A percentile compares a stretch with the other conserved stretches of the same genome.
Conservation (phyloP, 2,329 filamentous ascomycete genomes). For the Apiospora saccharicola region DNA sequence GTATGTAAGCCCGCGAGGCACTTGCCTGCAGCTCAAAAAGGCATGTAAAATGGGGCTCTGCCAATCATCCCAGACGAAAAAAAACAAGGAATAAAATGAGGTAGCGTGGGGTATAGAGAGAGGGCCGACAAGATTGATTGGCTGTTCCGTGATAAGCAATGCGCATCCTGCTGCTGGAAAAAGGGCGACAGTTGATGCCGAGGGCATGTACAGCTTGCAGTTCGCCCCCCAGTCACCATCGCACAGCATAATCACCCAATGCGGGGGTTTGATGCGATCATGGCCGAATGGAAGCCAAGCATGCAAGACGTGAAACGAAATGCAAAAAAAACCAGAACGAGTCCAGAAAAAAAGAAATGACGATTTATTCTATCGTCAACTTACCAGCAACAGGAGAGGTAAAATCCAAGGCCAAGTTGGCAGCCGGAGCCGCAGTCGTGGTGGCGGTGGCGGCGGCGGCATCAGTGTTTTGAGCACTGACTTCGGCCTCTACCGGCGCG, state of each 20-base stretch:
- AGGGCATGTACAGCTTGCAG: neutral
- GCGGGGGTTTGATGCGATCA: conserved; percentile 12
- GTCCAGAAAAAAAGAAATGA: neutral
- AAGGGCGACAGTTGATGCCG: neutral
- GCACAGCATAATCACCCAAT: conserved; percentile 8
- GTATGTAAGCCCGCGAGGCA: conserved; percentile 29
- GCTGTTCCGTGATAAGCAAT: neutral
- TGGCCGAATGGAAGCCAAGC: conserved; percentile 4
- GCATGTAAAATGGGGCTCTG: conserved; percentile 4
- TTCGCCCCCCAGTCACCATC: neutral
- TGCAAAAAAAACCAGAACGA: neutral
- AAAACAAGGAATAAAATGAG: neutral
- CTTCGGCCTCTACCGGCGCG: conserved; percentile 23
- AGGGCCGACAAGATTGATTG: neutral
- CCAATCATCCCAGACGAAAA: conserved; percentile 1
- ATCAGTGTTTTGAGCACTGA: conserved; percentile 12
- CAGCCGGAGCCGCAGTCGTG: neutral
- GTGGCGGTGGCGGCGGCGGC: neutral
- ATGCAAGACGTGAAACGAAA: neutral
- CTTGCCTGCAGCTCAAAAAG: conserved; percentile 10
- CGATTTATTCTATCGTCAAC: neutral
- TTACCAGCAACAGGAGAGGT: conserved; percentile 25
- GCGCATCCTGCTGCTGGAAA: neutral
- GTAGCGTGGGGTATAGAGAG: conserved; percentile 8
- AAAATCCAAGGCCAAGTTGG: conserved; percentile 16